Evolutionary conservation across 495 filamentous ascomycete species (phyloP), one percentile per base, ranked within the genome.

Genomic region (Xylaria castorea): DNA sequence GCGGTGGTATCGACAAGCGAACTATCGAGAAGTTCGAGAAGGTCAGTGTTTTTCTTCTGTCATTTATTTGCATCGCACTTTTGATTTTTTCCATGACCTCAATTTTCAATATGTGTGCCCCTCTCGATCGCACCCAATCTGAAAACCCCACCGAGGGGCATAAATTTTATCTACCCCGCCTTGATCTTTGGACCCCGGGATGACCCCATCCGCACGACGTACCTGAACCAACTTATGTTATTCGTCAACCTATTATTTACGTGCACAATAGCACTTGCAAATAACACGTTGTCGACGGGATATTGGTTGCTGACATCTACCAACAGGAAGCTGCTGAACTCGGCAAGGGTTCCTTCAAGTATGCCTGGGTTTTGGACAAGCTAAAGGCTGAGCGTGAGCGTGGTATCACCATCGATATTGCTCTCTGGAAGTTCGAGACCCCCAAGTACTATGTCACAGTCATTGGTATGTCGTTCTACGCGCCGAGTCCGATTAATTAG

Each of bases 11-110:
- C 82, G 96, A 99, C 92, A 93, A 94, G 89, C 96, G 96, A 95
- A 98, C 97, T 83, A 99, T 99, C 83, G 97, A 99, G 92, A 99
- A 99, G 92, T 99, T 99, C 90, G 96, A 99, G 94, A 99, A 99
- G 93, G 93, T 95, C 82, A 85, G 90, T 82, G 50, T 40, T 73
- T 69, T 67, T 27, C 78, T 76, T 71, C 70, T 50, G 57, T 46
- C 72, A 14, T 55, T 38, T 50, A 67, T 30, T 46, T 51, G 27
- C 11, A 2, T 53, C 20, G 69, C 57, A 70, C 71, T 55, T 40
- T 71, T 53, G 61, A 64, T 62, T 53, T 68, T 76, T 66, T 27
- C 3, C 42, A 55, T 51, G 55, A 55, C 36, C 14, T 65, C 40
- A 27, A 68, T 72, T 72, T 75, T 70, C 51, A 40, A 68, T 75